These are phyloP conservation scores for Microstegium vimineum DNA, from an alignment of 176 grass and related monocot genomes.

Conservation along the genomic window DNA sequence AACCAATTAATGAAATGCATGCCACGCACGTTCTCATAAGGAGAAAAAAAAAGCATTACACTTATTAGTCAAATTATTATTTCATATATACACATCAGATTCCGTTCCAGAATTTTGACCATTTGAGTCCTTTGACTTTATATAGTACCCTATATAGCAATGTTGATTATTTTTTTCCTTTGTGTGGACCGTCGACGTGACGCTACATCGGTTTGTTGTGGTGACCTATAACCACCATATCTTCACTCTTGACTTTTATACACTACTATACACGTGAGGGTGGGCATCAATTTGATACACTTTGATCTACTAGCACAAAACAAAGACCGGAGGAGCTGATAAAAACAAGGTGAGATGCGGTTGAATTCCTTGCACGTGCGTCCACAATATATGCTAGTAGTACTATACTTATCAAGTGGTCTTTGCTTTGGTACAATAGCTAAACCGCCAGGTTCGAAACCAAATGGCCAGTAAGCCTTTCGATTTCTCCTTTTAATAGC, in stretches of 20 bases:
- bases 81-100: too few species aligned
- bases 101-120: too few species aligned
- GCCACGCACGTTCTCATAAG: too few species aligned
- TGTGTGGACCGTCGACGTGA: neutral
- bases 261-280: neutral
- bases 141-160: too few species aligned
- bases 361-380: constrained; percentile 7
- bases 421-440: neutral
- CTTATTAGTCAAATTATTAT: too few species aligned
- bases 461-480: neutral
- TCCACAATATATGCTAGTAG: neutral
- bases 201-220: neutral
- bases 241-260: neutral
- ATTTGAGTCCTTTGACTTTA: too few species aligned
- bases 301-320: neutral
- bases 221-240: neutral
- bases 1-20: too few species aligned
- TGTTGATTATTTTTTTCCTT: neutral
- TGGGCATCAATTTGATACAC: neutral
- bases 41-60: too few species aligned
- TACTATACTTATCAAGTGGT: neutral
- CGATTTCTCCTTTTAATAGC: neutral
- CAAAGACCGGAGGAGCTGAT: neutral
- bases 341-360: neutral
- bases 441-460: neutral